Base-by-base conservation (phyloP, 257 asterid species). In the Ligustrum vulgare region DNA sequence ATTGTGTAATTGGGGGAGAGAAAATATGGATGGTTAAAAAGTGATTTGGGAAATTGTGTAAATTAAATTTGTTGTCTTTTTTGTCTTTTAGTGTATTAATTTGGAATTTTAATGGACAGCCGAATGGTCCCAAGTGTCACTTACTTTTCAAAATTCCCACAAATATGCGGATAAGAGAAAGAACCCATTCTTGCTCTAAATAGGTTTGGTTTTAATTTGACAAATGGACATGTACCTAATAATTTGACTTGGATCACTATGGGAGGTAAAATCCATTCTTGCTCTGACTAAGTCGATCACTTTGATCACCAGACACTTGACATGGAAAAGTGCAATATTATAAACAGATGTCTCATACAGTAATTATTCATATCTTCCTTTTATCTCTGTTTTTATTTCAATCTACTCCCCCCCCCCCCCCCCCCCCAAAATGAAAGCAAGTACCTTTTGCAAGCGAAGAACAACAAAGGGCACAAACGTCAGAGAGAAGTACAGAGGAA, bases 381-480 rank as follows among this genome's bases (percentile, higher is more conserved):
- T 22, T 58, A 16, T 20, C 66, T 58, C 67, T n/a, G n/a, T n/a
- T n/a, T n/a, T n/a, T n/a, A n/a, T n/a, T n/a, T n/a, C n/a, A n/a
- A n/a, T n/a, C n/a, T n/a, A n/a, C n/a, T n/a, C n/a, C n/a, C n/a
- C n/a, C n/a, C n/a, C n/a, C n/a, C n/a, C n/a, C n/a, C n/a, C n/a
- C n/a, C n/a, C n/a, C n/a, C n/a, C n/a, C n/a, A n/a, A n/a, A 56
- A 54, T 39, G 62, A 64, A 33, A 66, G 70, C 72, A 43, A 67
- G 80, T 93, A 95, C 98, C 99, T 95, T 95, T 80, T 93, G 98
- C 78, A 93, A 78, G 78, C 93, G 97, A 73, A 95, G 91, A 75
- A 95, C 96, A 64, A 95, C 97, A 70, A 95, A 93, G 0, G 98
- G 99, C 72, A 95, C 99, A 79, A 93, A 93, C 34, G 99, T 93